Conservation (phyloP, 768 basidiomycete genomes). For the Russula virescens region DNA sequence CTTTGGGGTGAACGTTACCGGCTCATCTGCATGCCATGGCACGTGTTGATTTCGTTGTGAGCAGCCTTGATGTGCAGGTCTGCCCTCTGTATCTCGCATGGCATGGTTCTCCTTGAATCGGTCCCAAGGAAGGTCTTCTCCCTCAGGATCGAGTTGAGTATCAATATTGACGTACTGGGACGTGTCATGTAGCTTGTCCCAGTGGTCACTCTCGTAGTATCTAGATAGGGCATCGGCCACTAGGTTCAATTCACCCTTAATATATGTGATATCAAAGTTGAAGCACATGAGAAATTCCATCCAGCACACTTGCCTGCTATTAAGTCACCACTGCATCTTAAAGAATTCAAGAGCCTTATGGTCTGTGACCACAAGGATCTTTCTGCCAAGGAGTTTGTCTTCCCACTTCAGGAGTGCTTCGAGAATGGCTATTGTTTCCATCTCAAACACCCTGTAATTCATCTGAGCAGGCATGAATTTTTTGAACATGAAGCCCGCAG, state of each 20-base stretch:
- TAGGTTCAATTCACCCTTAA: not conserved
- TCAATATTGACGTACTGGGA: not conserved
- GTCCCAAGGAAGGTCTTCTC: not conserved
- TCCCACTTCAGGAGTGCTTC: not conserved
- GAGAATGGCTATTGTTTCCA: not conserved
- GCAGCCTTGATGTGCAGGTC: no score
- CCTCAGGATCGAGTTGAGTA: not conserved
- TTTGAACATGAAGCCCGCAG: not conserved
- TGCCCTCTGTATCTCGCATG: not conserved
- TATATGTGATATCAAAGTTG: not conserved
- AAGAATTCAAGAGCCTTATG: not conserved
- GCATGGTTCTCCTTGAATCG: not conserved
- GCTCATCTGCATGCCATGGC: no score
- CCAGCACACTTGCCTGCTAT: not conserved
- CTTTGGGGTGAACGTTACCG: no score
- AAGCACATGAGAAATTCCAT: not conserved
- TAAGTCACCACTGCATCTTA: not conserved
- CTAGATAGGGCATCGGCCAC: not conserved
- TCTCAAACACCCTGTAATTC: not conserved
- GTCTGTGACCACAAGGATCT: not conserved
- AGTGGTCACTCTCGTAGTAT: not conserved
- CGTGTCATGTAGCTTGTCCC: not conserved
- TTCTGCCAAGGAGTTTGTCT: not conserved
- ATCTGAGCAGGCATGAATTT: not conserved
- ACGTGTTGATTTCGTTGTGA: no score